Evolutionary conservation across 805 yeast species (phyloP).

Genomic region (Metschnikowia arizonensis): DNA sequence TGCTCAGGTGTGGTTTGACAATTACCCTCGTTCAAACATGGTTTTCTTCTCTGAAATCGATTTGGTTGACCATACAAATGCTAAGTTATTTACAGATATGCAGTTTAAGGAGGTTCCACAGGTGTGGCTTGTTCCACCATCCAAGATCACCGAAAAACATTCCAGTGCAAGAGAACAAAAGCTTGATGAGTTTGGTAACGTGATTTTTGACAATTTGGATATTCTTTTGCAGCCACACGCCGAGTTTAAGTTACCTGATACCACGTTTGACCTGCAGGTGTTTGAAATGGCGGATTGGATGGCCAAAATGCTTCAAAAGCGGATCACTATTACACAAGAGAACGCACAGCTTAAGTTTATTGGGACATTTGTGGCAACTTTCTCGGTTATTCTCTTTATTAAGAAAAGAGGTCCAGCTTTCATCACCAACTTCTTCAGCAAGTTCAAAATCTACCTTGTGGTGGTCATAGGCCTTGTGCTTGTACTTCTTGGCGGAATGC

Average conservation of each 20-base stretch:
- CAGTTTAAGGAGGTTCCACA: slow-evolving; percentile 55
- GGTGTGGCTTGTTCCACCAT: slow-evolving; percentile 63
- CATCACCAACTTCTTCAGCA: slow-evolving; percentile 18
- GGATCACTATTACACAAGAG: slow-evolving; percentile 40
- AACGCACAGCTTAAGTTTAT: slow-evolving; percentile 41
- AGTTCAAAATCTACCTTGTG: slow-evolving; percentile 22
- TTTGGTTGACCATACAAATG: slow-evolving; percentile 39
- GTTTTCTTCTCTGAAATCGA: slow-evolving; percentile 52
- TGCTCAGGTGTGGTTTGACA: slow-evolving; percentile 39
- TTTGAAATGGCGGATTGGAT: slow-evolving; percentile 53
- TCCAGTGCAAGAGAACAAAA: slow-evolving; percentile 8
- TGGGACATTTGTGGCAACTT: slow-evolving; percentile 43
- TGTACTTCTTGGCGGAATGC: slow-evolving; percentile 56
- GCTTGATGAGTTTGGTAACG: slow-evolving; percentile 23
- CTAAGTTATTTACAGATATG: slow-evolving; percentile 37
- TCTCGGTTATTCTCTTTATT: slow-evolving; percentile 41
- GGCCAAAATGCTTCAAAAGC: slow-evolving; percentile 41
- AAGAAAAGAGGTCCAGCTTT: slow-evolving; percentile 44
- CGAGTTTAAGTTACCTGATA: slow-evolving; percentile 36
- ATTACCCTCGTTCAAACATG: slow-evolving; percentile 39
- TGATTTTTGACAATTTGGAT: slow-evolving; percentile 15
- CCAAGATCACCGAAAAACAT: slow-evolving; percentile 16
- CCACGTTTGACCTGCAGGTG: slow-evolving; percentile 32
- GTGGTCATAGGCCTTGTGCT: slow-evolving; percentile 38
- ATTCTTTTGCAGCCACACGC: slow-evolving; percentile 29